These are phyloP conservation scores for Stephanodiscus minutulus DNA, from an alignment of 108 stramenopile genomes.

Conservation along the genomic window DNA sequence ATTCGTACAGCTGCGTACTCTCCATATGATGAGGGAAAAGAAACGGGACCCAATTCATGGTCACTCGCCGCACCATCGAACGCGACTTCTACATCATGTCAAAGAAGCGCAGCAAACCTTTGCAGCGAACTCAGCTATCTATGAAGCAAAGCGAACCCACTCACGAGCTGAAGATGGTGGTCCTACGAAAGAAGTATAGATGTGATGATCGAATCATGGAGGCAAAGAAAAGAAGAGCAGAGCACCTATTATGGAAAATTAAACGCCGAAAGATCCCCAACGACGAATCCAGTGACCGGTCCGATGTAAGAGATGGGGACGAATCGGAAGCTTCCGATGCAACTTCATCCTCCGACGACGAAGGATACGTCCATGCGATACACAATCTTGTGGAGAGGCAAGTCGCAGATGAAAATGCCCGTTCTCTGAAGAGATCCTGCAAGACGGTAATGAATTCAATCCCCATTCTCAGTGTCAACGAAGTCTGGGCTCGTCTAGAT, in stretches of 20 bases:
- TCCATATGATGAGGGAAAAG: slow-evolving; percentile 9
- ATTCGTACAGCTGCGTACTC: not conserved
- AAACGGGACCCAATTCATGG: no score
- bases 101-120: slow-evolving; percentile 23
- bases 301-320: not conserved
- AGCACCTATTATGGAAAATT: slow-evolving; percentile 16
- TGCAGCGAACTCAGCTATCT: slow-evolving; percentile 19
- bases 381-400: slow-evolving; percentile 37
- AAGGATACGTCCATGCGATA: slow-evolving; percentile 24
- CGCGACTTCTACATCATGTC: slow-evolving; percentile 47
- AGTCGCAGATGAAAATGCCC: slow-evolving; percentile 39
- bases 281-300: slow-evolving; percentile 7
- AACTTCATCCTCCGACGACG: slow-evolving; percentile 23
- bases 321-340: slow-evolving; percentile 8
- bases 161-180: slow-evolving; percentile 30
- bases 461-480: slow-evolving; percentile 28
- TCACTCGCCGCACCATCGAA: slow-evolving; percentile 43
- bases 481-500: slow-evolving; percentile 31
- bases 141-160: slow-evolving; percentile 3
- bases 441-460: slow-evolving; percentile 15
- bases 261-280: slow-evolving; percentile 14
- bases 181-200: slow-evolving; percentile 45
- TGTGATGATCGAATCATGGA: slow-evolving; percentile 35
- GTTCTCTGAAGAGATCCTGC: slow-evolving; percentile 27
- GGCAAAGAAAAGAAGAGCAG: slow-evolving; percentile 25